phyloP scores from a whole-genome alignment of 257 asterid genomes.

The Lycium ferocissimum region DNA sequence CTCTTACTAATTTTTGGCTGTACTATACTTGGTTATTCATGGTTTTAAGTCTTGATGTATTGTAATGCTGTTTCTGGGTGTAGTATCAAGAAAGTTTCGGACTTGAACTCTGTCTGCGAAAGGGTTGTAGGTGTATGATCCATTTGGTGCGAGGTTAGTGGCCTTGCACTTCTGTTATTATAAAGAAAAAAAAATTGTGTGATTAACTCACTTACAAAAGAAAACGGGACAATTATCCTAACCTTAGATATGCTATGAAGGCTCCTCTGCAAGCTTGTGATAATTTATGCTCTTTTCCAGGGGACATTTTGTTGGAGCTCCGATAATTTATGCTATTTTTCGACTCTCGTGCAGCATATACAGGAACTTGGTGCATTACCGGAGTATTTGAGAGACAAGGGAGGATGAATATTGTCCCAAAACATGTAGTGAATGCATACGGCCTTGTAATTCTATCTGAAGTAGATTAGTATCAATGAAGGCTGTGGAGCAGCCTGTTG shows the following conservation, averaged over 20 bases:
- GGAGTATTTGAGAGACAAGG: background rate
- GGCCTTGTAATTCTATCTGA: background rate
- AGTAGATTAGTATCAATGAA: background rate
- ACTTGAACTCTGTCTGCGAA: slow-evolving; percentile 62
- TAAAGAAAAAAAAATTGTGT: background rate
- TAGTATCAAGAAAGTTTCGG: slow-evolving; percentile 70
- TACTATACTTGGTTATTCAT: slow-evolving; percentile 15
- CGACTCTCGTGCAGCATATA: background rate
- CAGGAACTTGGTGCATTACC: background rate
- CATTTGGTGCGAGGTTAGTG: background rate
- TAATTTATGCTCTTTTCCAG: slow-evolving; percentile 10
- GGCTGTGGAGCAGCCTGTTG: background rate
- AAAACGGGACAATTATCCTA: background rate
- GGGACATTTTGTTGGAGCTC: slow-evolving; percentile 1
- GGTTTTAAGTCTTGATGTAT: slow-evolving; percentile 30
- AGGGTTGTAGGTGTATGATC: slow-evolving; percentile 53
- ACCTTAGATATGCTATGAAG: background rate
- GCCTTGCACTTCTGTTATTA: background rate
- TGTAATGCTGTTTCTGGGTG: slow-evolving; percentile 1
- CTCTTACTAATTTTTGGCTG: background rate
- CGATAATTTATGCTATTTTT: background rate
- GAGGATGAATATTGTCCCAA: background rate
- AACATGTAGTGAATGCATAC: background rate
- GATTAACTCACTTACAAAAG: background rate
- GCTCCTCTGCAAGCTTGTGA: background rate